Evolutionary conservation across 148 eudicot genomes (phyloP), one percentile per base, ranked within the genome.

Genomic region (Heliosperma pusillum): DNA sequence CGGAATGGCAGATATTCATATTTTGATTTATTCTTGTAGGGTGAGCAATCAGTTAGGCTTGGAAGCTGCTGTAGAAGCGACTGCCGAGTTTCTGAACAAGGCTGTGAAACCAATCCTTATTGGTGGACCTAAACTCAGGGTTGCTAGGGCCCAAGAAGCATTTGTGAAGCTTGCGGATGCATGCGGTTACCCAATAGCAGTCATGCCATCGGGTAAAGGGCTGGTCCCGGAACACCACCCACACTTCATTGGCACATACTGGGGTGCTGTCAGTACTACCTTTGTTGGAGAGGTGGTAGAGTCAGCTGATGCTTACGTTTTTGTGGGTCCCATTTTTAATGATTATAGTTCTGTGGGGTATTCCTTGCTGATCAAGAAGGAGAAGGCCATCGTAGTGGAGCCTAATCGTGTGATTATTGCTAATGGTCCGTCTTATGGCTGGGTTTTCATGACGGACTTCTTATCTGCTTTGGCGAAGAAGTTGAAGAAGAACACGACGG

Each of bases 321-420:
- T 91, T 19, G 90, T 89, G 17, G 97, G 97, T 10, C 93, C 93
- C 1, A 87, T 91, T 57, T 91, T 91, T 47, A 91, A 91, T 16
- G 97, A 91, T 73, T 91, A 91, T 70, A 91, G 97, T 80, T 91
- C 97, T 10, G 97, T 91, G 67, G 97, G 97, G 24, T 91, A 91
- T 74, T 91, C 97, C 5, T 69, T 91, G 76, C 73, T 91, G 85
- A 87, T 91, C 55, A 85, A 86, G 76, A 91, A 86, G 78, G 97
- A 89, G 78, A 91, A 91, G 73, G 25, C 83, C 0, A 69, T 91
- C 60, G 68, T 83, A 29, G 93, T 89, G 77, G 81, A 87, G 65
- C 93, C 97, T 19, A 89, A 87, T 44, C 90, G 97, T 19, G 91
- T 89, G 72, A 89, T 90, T 42, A 62, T 91, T 63, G 93, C 87